Evolutionary conservation across 345 rosid genomes (phyloP), one percentile per base, ranked within the genome.

Genomic region (Punica granatum): DNA sequence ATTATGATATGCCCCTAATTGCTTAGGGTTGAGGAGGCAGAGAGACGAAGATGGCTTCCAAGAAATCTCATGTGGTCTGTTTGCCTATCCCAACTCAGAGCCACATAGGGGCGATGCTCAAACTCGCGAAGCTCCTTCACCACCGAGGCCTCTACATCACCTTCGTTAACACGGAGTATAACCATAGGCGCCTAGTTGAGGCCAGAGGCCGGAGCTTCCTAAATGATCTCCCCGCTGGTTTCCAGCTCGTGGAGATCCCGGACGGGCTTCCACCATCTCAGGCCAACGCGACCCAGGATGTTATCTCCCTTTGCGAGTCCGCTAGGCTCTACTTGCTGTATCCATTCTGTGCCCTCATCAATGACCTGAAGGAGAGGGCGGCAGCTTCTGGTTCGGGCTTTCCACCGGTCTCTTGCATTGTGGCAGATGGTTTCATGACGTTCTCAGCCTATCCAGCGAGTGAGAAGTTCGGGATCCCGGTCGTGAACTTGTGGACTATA

Each of bases 121-220:
- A 64, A 10, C 37, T 74, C 16, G 75, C 68, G 18, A 70, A 77
- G 62, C 70, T 73, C 36, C 75, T 73, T 64, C 73, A 67, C 61
- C 67, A 28, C n/a, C 46, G 9, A 9, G 77, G 72, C 5, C 67
- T 70, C 42, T 44, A 59, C 72, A 36, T 77, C 34, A 73, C 81
- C 21, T 77, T 65, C n/a, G 77, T 73, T 19, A 43, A 72, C 74
- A 32, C 79, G 7, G 65, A 72, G 30, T 76, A 43, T 42, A 76
- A 72, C 34, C 62, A 43, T 23, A 44, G 19, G 26, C 70, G 76
- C 41, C 46, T 72, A 8, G 53, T 65, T 25, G 59, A 60, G 31
- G 54, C 67, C 13, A 23, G 41, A 13, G 63, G 70, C 37, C 46
- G 44, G 23, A 19, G 43, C 48, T 51, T 68, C 28, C 36, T 60